Conservation (phyloP, 1,284 basidiomycete species). For the Malassezia slooffiae region DNA sequence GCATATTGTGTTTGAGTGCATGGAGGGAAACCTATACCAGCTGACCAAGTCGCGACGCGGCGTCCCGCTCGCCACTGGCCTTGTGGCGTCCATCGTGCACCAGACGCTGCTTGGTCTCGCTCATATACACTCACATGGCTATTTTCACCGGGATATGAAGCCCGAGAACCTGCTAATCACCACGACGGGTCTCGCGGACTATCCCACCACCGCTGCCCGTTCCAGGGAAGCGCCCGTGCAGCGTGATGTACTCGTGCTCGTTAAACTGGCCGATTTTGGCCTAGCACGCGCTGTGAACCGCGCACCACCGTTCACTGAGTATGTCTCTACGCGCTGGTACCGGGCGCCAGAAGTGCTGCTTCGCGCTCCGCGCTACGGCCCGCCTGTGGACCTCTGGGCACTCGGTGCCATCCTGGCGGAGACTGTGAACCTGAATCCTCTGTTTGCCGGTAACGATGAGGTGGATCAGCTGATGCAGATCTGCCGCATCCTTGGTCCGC, state of each 20-base stretch:
- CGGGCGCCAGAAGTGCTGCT: conserved; percentile 93
- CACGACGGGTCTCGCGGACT: conserved; percentile 92
- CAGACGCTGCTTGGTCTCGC: conserved; percentile 82
- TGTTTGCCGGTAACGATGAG: conserved; percentile 95
- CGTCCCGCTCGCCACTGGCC: conserved; percentile 80
- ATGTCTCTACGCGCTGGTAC: conserved; percentile 98
- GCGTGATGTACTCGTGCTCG: conserved; percentile 87
- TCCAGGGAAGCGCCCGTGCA: conserved; percentile 23
- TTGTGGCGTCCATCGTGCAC: conserved; percentile 85
- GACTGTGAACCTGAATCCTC: conserved; percentile 80
- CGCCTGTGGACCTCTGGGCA: conserved; percentile 98
- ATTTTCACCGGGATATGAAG: conserved; percentile 99
- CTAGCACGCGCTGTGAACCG: conserved; percentile 81
- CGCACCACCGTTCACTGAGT: conserved; percentile 90
- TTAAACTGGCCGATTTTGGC: conserved; percentile 98
- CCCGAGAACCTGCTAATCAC: conserved; percentile 99
- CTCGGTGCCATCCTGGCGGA: conserved; percentile 96
- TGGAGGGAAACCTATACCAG: conserved; percentile 99
- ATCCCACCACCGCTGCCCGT: no score
- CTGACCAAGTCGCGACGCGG: conserved; percentile 95
- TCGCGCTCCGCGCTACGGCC: conserved; percentile 79
- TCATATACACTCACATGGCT: conserved; percentile 83
- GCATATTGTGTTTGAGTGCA: conserved; percentile 98
- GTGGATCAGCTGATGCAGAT: conserved; percentile 86
- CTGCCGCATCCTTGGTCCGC: conserved; percentile 84